These are phyloP conservation scores for Oleoguttula mirabilis DNA, from an alignment of 495 filamentous ascomycete genomes.

Conservation along the genomic window DNA sequence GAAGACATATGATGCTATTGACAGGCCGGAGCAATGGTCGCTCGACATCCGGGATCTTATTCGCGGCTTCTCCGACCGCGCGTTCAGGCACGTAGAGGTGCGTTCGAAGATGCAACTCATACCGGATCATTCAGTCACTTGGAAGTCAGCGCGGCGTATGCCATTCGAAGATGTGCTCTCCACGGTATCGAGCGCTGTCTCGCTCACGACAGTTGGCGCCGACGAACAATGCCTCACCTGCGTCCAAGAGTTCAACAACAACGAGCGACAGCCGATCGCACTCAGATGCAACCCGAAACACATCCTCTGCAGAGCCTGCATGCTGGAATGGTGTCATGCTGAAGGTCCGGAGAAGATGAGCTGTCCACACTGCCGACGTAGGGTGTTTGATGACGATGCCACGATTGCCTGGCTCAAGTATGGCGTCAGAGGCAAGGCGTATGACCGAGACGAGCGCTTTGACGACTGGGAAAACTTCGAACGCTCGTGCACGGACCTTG, in stretches of 20 bases:
- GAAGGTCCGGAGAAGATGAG: neutral
- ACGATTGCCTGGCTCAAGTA: neutral
- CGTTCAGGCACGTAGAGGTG: too few relatives aligned
- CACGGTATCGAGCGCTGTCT: too few relatives aligned
- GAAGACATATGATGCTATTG: too few relatives aligned
- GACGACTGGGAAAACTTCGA: constrained; percentile 8
- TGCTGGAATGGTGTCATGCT: neutral
- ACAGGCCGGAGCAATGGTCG: too few relatives aligned
- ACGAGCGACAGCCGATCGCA: neutral
- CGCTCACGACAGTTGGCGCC: too few relatives aligned
- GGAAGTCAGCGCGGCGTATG: too few relatives aligned
- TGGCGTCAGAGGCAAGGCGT: neutral
- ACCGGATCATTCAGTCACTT: too few relatives aligned
- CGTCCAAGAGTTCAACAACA: neutral
- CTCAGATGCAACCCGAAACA: neutral
- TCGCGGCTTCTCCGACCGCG: too few relatives aligned
- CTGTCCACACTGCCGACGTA: neutral
- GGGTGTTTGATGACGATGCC: neutral
- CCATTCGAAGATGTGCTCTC: too few relatives aligned
- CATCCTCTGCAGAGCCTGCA: neutral
- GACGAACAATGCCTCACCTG: too few relatives aligned
- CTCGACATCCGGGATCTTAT: too few relatives aligned
- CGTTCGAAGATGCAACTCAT: too few relatives aligned
- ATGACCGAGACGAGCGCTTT: constrained; percentile 1
- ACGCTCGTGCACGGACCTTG: constrained; percentile 1